Base-by-base conservation (phyloP, 2,329 filamentous ascomycete genomes). In the Rutstroemia sp. region DNA sequence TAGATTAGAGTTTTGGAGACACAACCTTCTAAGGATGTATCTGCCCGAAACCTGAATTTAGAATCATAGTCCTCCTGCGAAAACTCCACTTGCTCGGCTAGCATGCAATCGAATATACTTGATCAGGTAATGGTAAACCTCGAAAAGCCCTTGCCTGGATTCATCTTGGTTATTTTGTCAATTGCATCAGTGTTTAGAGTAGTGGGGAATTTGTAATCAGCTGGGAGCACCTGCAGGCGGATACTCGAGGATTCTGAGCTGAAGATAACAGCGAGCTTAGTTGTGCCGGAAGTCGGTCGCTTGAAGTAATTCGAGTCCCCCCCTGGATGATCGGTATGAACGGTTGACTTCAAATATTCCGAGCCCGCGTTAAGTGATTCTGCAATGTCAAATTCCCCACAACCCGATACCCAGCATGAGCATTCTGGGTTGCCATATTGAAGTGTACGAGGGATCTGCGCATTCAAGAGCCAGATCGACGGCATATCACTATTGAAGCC, bases 381-480 rank as follows among this genome's bases (percentile, higher is more conserved):
- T 65, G 86, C 84, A 54, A 91, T 77, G 66, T 92, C 88, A 60
- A 87, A 81, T 73, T 92, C 88, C 64, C 86, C 87, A 66, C 87
- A 91, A 39, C 81, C 82, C 65, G 60, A 86, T 12, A 71, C 71
- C 87, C 87, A 91, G 76, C 88, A 92, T 58, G 82, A 87, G 76
- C 88, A 92, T 2, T 73, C 70, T 7, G 73, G 69, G 48, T 74
- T 72, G 60, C 78, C 77, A 73, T 91, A 91, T 70, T 91, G 87
- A 5, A 79, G 73, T 5, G 85, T 84, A 58, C 83, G 83, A 25
- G 87, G 82, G 59, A 92, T 88, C 58, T 81, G 78, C 17, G 81
- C 83, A 72, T 92, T 92, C 58, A 92, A 79, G 50, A 86, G 74
- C 88, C 88, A 92, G 70, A 86, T 78, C 44, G 87, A 84, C 8